These are phyloP conservation scores for Platismatia glauca DNA, from an alignment of 495 filamentous ascomycete species.

Conservation along the genomic window DNA sequence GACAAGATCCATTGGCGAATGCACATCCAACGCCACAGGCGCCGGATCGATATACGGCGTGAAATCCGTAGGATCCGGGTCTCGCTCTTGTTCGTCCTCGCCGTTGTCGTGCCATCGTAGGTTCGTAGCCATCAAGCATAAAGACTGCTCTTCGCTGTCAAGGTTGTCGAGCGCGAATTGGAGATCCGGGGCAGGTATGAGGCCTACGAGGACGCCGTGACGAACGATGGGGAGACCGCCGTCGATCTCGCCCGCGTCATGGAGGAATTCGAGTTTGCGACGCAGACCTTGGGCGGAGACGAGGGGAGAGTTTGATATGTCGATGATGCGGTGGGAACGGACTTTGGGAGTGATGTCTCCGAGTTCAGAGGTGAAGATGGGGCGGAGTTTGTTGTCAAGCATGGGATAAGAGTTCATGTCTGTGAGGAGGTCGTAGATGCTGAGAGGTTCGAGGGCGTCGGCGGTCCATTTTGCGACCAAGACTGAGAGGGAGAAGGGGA, in stretches of 20 bases:
- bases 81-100: conserved; percentile 42
- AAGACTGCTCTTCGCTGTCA: conserved; percentile 55
- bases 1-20: conserved; percentile 87
- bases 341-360: conserved; percentile 74
- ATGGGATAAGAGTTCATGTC: conserved; percentile 97
- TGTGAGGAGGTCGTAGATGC: conserved; percentile 91
- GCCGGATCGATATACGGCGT: conserved; percentile 87
- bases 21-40: conserved; percentile 78
- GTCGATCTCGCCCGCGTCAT: conserved; percentile 82
- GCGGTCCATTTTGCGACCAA: conserved; percentile 97
- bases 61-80: conserved; percentile 68
- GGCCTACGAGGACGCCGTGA: conserved; percentile 68
- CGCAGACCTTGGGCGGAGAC: conserved; percentile 68
- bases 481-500: conserved; percentile 88
- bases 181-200: conserved; percentile 90
- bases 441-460: conserved; percentile 86
- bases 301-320: conserved; percentile 71
- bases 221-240: conserved; percentile 82
- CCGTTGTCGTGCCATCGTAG: conserved; percentile 45
- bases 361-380: conserved; percentile 74
- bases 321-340: conserved; percentile 70
- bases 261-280: conserved; percentile 67
- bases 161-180: conserved; percentile 87
- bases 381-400: conserved; percentile 87
- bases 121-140: conserved; percentile 74